A percentile compares a stretch with the other conserved stretches of the same genome.
These are phyloP conservation scores for Cyberlindnera euphorbiae DNA, from an alignment of 805 yeast species.

Conservation along the genomic window DNA sequence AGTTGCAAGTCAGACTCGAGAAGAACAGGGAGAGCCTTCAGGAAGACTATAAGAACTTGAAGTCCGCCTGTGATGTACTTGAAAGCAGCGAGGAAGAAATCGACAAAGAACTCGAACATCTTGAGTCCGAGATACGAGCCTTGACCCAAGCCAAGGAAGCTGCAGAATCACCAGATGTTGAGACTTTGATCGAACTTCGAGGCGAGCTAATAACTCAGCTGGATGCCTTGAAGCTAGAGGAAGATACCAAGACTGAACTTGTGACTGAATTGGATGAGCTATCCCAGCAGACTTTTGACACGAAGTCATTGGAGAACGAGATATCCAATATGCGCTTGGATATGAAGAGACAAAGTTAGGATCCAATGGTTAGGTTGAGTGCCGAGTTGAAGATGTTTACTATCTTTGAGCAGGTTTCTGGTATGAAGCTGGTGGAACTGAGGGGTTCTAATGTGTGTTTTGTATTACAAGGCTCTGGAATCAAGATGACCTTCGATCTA, in stretches of 20 bases:
- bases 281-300: slow-evolving; percentile 11
- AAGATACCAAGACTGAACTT: slow-evolving; percentile 1
- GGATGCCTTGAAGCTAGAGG: slow-evolving; percentile 1
- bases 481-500: slow-evolving; percentile 13
- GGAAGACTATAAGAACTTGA: slow-evolving; percentile 9
- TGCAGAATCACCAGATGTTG: slow-evolving; percentile 17
- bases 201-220: slow-evolving; percentile 12
- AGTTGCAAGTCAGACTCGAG: slow-evolving; percentile 17
- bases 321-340: slow-evolving; percentile 9
- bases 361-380: slow-evolving; percentile 16
- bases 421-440: slow-evolving; percentile 11
- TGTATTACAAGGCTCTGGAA: slow-evolving; percentile 4
- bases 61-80: slow-evolving; percentile 3
- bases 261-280: slow-evolving; percentile 11
- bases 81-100: slow-evolving; percentile 3
- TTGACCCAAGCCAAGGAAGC: slow-evolving; percentile 6
- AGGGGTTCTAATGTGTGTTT: slow-evolving; percentile 8
- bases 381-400: slow-evolving; percentile 9
- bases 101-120: background rate
- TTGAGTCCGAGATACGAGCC: slow-evolving; percentile 3
- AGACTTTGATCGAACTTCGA: slow-evolving; percentile 9
- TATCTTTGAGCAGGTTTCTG: slow-evolving; percentile 13
- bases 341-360: slow-evolving; percentile 19
- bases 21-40: slow-evolving; percentile 10
- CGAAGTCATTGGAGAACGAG: slow-evolving; percentile 17